phyloP scores from a whole-genome alignment of 2,329 filamentous ascomycete genomes.

The Arthroderma sp. region DNA sequence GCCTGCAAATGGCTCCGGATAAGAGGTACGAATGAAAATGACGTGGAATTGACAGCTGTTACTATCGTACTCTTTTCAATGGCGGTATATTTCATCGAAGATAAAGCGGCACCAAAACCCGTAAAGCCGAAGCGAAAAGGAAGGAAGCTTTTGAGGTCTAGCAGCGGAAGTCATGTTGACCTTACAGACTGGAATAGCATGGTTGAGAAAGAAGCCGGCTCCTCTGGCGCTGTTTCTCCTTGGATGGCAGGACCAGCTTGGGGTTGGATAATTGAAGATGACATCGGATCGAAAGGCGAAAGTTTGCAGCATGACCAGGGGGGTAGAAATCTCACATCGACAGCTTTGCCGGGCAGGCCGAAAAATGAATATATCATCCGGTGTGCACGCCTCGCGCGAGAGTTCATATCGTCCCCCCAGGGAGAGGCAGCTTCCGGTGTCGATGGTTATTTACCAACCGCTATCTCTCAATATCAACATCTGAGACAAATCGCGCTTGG shows the following conservation, averaged over 20 bases:
- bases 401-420: constrained; percentile 50
- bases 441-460: constrained; percentile 54
- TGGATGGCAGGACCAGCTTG: constrained; percentile 50
- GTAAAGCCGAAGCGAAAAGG: constrained; percentile 28
- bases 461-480: constrained; percentile 38
- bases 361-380: constrained; percentile 32
- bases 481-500: constrained; percentile 51
- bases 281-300: constrained; percentile 22
- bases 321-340: neutral
- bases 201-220: constrained; percentile 33
- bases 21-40: constrained; percentile 34
- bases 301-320: constrained; percentile 11
- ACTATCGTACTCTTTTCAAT: constrained; percentile 51
- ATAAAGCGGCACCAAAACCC: constrained; percentile 20
- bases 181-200: constrained; percentile 37
- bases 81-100: constrained; percentile 45
- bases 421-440: constrained; percentile 43
- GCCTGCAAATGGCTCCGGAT: constrained; percentile 53
- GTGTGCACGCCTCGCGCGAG: constrained; percentile 45
- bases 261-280: constrained; percentile 56
- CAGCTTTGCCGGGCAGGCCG: constrained; percentile 18
- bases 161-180: constrained; percentile 34
- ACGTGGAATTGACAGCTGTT: constrained; percentile 57
- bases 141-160: constrained; percentile 34
- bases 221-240: constrained; percentile 26